phyloP scores from a whole-genome alignment of 306 rosid genomes.

The Dryas octopetala region DNA sequence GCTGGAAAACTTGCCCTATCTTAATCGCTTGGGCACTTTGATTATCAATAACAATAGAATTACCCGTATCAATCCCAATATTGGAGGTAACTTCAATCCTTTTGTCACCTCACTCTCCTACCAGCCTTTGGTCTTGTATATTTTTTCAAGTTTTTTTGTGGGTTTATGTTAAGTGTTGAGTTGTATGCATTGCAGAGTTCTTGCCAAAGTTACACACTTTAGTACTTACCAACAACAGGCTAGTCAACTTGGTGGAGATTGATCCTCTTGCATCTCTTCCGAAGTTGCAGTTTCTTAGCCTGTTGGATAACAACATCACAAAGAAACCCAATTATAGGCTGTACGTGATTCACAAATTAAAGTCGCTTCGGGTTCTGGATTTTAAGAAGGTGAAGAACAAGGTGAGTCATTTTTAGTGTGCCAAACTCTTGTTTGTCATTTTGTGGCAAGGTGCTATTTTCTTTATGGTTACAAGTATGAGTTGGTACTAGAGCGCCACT shows the following conservation, averaged over 20 bases:
- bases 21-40: conserved; percentile 84
- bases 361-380: conserved; percentile 79
- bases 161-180: background rate
- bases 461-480: background rate
- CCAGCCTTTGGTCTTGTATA: background rate
- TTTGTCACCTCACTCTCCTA: background rate
- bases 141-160: background rate
- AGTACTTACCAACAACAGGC: conserved; percentile 91
- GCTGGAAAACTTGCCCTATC: conserved; percentile 82
- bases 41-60: conserved; percentile 84
- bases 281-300: conserved; percentile 78
- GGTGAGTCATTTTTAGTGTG: conserved; percentile 33
- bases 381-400: conserved; percentile 78
- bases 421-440: background rate
- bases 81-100: conserved; percentile 58
- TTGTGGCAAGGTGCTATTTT: background rate
- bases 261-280: conserved; percentile 80
- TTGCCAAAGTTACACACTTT: conserved; percentile 81
- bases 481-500: background rate
- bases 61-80: conserved; percentile 80
- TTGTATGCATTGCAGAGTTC: conserved; percentile 58
- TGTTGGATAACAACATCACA: conserved; percentile 82
- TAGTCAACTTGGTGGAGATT: conserved; percentile 86
- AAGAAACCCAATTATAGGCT: conserved; percentile 85
- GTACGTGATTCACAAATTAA: conserved; percentile 74